Base-by-base conservation (phyloP, 2,329 filamentous ascomycete genomes). In the Ophiostoma sp. region DNA sequence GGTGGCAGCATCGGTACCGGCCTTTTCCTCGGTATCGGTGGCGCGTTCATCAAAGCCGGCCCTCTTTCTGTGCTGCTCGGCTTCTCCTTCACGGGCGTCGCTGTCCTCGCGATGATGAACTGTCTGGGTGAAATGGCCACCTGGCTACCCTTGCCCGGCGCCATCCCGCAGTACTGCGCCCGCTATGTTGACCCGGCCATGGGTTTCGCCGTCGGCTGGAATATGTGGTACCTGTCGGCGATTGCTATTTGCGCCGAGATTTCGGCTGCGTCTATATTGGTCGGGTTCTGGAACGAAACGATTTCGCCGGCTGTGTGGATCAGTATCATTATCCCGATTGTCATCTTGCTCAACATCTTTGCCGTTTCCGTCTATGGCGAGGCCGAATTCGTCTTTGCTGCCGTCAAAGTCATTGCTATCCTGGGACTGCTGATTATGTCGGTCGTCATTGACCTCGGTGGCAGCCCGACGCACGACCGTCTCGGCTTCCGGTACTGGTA, bases 71-170 rank as follows among this genome's bases (percentile, higher is more conserved):
- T 82, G 31, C 80, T 84, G 11, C 78, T 87, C 59, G 79, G 83
- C 74, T 82, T 82, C 75, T 82, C 82, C 76, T 76, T 80, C 19
- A 81, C 86, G 70, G 80, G 87, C 69, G 80, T 83, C 66, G 81
- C 84, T 33, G 76, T 86, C 77, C 80, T 87, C 70, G 81, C 81
- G 74, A 79, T 80, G 57, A 80, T 83, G 57, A 73, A 76, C 72
- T 68, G 50, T 77, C 85, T 90, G 72, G 85, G 84, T 28, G 87
- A 89, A 79, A 87, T 91, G 82, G 87, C 88, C 12, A 85, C 89
- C n/a, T 89, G 88, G 82, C 84, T 90, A 61, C 87, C 89, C 9
- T 79, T 89, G 74, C 82, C 87, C 25, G 85, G 86, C 11, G 84
- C 85, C 2, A 83, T 87, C 6, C 82, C 84, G 9, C 79, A 84